Evolutionary conservation across 108 stramenopile genomes (phyloP), one percentile per base, ranked within the genome.

Genomic region (Craspedostauros australis): DNA sequence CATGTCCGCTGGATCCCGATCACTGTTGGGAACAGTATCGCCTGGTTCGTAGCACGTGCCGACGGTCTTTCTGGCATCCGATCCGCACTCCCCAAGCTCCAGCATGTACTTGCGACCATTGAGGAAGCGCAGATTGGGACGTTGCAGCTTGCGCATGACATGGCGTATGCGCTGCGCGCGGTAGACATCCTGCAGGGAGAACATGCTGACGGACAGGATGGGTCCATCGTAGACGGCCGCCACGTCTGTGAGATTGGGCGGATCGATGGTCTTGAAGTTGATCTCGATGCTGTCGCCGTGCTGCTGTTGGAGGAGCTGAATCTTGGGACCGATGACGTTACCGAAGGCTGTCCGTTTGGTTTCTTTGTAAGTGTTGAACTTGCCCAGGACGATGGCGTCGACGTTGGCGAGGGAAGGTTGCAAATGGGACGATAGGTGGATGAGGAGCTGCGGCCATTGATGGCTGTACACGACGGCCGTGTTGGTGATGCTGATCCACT

Each of bases 1-100:
- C 63, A 64, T 64, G 32, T 55, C 63, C 20, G 54, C 58, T 2
- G 63, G 54, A 55, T 57, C 54, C 21, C 63, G 43, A 34, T 45
- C 38, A 8, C 43, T 12, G 43, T 30, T n/a, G 15, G 11, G 42
- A 27, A 23, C 29, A 27, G 6, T 24, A n/a, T 9, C 34, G 14
- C 18, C 15, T 32, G 46, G 30, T 44, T 62, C 61, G 46, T 62
- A 51, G 53, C 61, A 62, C 7, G 61, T 53, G 12, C 61, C 61
- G 1, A 53, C 23, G n/a, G 51, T 53, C 5, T 12, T 48, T 44
- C 53, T 62, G 25, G 55, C 63, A 64, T 64, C 63, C 0, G 54
- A 55, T n/a, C 63, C 63, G 41, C 63, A 64, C 56, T 64, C 63
- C 12, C 55, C 54, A 37, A 64, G 4, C 2, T 36, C 34, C 18